Percentiles rank a stretch among this genome's conserved stretches.
Evolutionary conservation across 2,329 filamentous ascomycete species (phyloP).

Genomic region (Cladosporium sp.): DNA sequence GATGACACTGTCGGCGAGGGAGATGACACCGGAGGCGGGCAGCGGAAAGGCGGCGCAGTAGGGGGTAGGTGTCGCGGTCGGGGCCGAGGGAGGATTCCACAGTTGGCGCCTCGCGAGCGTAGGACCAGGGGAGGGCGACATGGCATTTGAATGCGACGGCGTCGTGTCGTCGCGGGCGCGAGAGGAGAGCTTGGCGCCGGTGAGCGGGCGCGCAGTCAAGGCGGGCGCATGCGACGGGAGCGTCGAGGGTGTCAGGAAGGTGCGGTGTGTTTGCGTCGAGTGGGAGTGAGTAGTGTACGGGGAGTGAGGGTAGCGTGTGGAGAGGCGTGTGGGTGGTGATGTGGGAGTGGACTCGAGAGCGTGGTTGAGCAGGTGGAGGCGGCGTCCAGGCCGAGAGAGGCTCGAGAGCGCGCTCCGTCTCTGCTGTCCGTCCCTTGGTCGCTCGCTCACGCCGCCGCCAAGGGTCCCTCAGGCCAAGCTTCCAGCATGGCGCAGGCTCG

Average conservation of each 20-base stretch:
- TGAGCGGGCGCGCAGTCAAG: slow-evolving; percentile 5
- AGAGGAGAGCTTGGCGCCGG: slow-evolving; percentile 5
- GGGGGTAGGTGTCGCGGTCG: slow-evolving; percentile 14
- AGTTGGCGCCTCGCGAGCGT: slow-evolving; percentile 26
- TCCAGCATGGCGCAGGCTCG: background rate
- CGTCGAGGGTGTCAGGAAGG: background rate
- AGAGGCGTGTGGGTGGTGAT: slow-evolving; percentile 1
- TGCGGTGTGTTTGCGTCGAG: background rate
- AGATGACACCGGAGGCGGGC: slow-evolving; percentile 54
- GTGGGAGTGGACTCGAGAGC: background rate
- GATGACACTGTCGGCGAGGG: slow-evolving; percentile 52
- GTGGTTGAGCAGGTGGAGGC: background rate
- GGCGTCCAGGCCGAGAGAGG: background rate
- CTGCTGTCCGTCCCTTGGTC: background rate
- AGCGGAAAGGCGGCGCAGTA: slow-evolving; percentile 61
- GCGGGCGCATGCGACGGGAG: slow-evolving; percentile 8
- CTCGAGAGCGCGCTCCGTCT: background rate
- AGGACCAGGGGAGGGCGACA: slow-evolving; percentile 13
- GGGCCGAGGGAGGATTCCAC: slow-evolving; percentile 26
- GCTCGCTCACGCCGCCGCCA: background rate
- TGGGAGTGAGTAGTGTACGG: too few relatives aligned
- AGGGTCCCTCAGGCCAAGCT: background rate
- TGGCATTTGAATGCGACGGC: slow-evolving; percentile 8
- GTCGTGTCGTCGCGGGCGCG: background rate
- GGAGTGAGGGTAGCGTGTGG: background rate